Evolutionary conservation across 768 basidiomycete genomes (phyloP).

Genomic region (Trametes meyenii): DNA sequence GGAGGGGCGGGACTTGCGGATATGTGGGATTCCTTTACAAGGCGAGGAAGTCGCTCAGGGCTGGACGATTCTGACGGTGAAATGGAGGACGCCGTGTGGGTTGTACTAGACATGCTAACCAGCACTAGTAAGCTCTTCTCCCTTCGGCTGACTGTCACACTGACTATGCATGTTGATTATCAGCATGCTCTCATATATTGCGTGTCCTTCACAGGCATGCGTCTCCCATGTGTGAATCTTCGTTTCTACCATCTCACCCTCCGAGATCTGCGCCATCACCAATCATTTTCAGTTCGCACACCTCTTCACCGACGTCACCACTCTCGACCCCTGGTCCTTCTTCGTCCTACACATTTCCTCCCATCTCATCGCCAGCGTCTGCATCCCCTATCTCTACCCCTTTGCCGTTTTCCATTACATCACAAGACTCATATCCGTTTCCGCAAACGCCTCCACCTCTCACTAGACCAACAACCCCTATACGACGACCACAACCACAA

Average conservation of each 20-base stretch:
- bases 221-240: conserved; percentile 19
- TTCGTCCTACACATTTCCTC: conserved; percentile 11
- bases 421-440: not conserved
- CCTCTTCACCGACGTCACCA: conserved; percentile 14
- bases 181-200: conserved; percentile 26
- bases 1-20: conserved; percentile 13
- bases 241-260: conserved; percentile 24
- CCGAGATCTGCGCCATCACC: conserved; percentile 22
- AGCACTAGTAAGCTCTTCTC: conserved; percentile 25
- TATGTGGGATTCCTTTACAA: conserved; percentile 19
- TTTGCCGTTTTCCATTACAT: not conserved
- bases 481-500: conserved; percentile 31
- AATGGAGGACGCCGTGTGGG: conserved; percentile 25
- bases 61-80: conserved; percentile 10
- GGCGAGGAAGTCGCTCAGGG: conserved; percentile 14
- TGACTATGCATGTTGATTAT: not conserved
- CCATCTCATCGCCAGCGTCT: not conserved
- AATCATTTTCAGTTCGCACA: conserved; percentile 26
- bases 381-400: not conserved
- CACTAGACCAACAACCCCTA: conserved; percentile 34
- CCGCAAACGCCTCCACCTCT: conserved; percentile 9
- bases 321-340: conserved; percentile 5
- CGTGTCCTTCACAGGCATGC: conserved; percentile 32
- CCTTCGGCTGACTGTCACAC: not conserved
- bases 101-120: conserved; percentile 30